Evolutionary conservation across 768 basidiomycete species (phyloP), one percentile per base, ranked within the genome.

Genomic region (Rhizopogon roseolus): DNA sequence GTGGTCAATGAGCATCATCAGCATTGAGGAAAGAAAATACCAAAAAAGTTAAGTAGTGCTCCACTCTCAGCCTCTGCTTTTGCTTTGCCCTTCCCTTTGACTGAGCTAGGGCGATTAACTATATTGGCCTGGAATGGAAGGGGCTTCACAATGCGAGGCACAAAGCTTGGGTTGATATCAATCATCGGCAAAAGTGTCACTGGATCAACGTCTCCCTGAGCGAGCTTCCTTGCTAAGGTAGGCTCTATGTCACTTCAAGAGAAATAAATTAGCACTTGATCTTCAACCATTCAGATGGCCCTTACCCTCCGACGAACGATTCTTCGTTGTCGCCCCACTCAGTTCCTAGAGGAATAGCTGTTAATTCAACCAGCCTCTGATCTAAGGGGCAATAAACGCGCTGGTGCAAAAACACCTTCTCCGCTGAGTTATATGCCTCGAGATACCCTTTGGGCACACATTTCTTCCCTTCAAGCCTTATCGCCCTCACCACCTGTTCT

Each of bases 391-490:
- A 87, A 67, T 89, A 99, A 39, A 98, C 93, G 52, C 93, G 77
- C 63, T 98, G 97, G 68, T 98, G 86, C 49, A 90, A 73, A 65
- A 98, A 99, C 50, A 92, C 95, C 59, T 86, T 86, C 67, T 98
- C 94, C 5, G 97, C 94, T 50, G 89, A 72, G 54, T 74, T 71
- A 71, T 93, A 98, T 13, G 81, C 77, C 52, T 82, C 74, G 52
- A 86, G 73, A 69, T 98, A 99, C 41, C 77, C 81, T 37, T 72
- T 68, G 1, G 96, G 94, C 5, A 99, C 86, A 6, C 72, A 65
- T 69, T 92, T 85, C 71, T 90, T 90, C 22, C 94, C 94, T 63
- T 96, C 94, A 42, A 92, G 67, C 55, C 80, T 78, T 51, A 98
- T 58, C 25, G 80, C 81, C 57, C 82, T 83, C 28, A 98, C 74